Evolutionary conservation across 2,329 filamentous ascomycete species (phyloP).

Genomic region (Claviceps humidiphila): DNA sequence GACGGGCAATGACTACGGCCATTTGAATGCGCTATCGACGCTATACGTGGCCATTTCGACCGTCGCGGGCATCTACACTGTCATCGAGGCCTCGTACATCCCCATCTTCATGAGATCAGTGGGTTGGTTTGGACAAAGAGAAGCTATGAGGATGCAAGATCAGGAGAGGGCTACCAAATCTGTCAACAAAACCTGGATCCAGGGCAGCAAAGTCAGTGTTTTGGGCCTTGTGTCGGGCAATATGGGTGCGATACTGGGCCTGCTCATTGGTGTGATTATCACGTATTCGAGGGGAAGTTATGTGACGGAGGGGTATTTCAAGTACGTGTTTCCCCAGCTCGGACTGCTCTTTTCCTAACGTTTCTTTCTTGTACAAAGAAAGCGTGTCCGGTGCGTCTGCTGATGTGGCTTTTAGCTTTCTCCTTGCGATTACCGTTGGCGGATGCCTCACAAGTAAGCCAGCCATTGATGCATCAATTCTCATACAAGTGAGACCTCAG

Average conservation of each 20-base stretch:
- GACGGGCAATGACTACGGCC: conserved; percentile 7
- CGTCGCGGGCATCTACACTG: conserved; percentile 9
- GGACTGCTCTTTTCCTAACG: neutral
- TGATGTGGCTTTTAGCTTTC: conserved; percentile 4
- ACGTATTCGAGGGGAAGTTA: conserved; percentile 9
- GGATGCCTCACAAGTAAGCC: conserved; percentile 10
- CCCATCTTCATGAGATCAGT: conserved; percentile 12
- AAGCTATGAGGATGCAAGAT: conserved; percentile 2
- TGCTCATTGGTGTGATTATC: conserved; percentile 11
- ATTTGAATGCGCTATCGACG: conserved; percentile 8
- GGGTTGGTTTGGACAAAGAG: conserved; percentile 3
- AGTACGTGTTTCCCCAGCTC: neutral
- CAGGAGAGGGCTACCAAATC: neutral
- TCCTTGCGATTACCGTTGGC: conserved; percentile 9
- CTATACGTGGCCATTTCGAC: conserved; percentile 8
- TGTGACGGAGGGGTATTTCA: conserved; percentile 10
- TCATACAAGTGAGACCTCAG: neutral
- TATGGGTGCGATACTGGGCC: conserved; percentile 8
- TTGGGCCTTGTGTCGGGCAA: conserved; percentile 9
- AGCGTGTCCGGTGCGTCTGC: neutral
- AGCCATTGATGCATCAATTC: neutral
- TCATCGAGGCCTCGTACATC: conserved; percentile 10
- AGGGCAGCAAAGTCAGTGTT: conserved; percentile 10
- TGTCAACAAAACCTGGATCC: conserved; percentile 5
- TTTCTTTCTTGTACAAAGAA: neutral